Percentiles rank a stretch among this genome's conserved stretches.
Conservation (phyloP, 306 rosid species). For the Lathyrus aphaca region DNA sequence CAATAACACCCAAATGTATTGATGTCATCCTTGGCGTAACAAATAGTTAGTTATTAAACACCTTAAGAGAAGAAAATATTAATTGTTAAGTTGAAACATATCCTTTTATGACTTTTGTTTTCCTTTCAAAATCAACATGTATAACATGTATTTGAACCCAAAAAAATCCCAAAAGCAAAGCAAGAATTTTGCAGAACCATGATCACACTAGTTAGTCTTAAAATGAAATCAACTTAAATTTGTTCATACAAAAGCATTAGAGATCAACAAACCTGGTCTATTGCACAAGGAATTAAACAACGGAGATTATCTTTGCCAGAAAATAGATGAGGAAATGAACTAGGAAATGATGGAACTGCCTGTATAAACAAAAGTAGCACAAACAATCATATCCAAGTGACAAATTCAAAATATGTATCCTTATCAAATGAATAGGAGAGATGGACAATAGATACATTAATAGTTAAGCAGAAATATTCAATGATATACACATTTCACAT, state of each 20-base stretch:
- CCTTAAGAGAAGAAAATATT: background rate
- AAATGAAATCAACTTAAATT: slow-evolving; percentile 14
- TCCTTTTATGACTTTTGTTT: slow-evolving; percentile 1
- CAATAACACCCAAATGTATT: slow-evolving; percentile 3
- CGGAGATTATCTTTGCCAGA: slow-evolving; percentile 71
- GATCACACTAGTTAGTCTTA: slow-evolving; percentile 7
- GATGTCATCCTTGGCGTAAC: slow-evolving; percentile 4
- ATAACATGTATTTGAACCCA: slow-evolving; percentile 22
- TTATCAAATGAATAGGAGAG: slow-evolving; percentile 16
- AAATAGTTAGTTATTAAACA: slow-evolving; percentile 4
- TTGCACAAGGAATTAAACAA: slow-evolving; percentile 96
- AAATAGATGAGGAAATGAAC: slow-evolving; percentile 94
- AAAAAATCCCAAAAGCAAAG: slow-evolving; percentile 22
- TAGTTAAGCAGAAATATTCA: slow-evolving; percentile 1
- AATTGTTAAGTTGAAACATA: slow-evolving; percentile 8
- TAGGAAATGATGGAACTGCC: slow-evolving; percentile 98
- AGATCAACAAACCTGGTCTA: slow-evolving; percentile 74
- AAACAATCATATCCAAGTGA: slow-evolving; percentile 37
- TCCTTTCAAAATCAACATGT: slow-evolving; percentile 13
- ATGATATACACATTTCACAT: background rate
- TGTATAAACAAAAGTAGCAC: slow-evolving; percentile 50
- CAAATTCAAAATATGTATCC: slow-evolving; percentile 27
- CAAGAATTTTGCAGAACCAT: slow-evolving; percentile 16
- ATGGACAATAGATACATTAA: background rate
- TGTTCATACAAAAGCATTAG: slow-evolving; percentile 13